Evolutionary conservation across 2,329 filamentous ascomycete species (phyloP).

Genomic region (Aspergillus flavus): DNA sequence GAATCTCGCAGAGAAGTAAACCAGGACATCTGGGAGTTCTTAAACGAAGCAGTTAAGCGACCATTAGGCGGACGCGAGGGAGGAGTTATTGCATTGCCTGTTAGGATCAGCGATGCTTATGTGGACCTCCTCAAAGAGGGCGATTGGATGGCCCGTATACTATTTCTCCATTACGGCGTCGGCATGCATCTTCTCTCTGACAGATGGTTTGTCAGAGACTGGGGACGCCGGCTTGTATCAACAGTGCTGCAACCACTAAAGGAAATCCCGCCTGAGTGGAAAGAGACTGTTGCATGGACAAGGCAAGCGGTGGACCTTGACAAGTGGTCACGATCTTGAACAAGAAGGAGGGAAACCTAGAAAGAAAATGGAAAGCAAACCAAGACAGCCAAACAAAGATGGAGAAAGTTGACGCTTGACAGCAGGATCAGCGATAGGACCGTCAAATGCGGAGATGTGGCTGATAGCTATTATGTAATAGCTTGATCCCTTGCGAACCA

Average conservation of each 20-base stretch:
- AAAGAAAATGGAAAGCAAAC: background rate
- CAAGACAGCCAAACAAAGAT: slow-evolving; percentile 1
- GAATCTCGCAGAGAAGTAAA: slow-evolving; percentile 23
- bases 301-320: slow-evolving; percentile 25
- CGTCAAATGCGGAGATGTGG: background rate
- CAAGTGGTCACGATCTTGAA: slow-evolving; percentile 7
- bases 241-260: slow-evolving; percentile 30
- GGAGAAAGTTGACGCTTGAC: background rate
- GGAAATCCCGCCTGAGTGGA: slow-evolving; percentile 31
- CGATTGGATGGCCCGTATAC: slow-evolving; percentile 34
- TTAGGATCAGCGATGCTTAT: slow-evolving; percentile 31
- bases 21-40: slow-evolving; percentile 28
- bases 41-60: slow-evolving; percentile 31
- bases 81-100: slow-evolving; percentile 34
- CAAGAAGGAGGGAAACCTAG: background rate
- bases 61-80: slow-evolving; percentile 31
- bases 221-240: slow-evolving; percentile 33
- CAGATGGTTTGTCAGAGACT: slow-evolving; percentile 38
- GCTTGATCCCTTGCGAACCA: background rate
- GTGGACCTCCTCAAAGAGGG: slow-evolving; percentile 29
- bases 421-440: background rate
- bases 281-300: slow-evolving; percentile 32
- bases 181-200: slow-evolving; percentile 35
- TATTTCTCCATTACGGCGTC: slow-evolving; percentile 35
- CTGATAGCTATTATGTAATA: background rate